Percentiles rank a stretch among this genome's conserved stretches.
Evolutionary conservation across 345 rosid species (phyloP).

Genomic region (Hibiscus mutabilis): DNA sequence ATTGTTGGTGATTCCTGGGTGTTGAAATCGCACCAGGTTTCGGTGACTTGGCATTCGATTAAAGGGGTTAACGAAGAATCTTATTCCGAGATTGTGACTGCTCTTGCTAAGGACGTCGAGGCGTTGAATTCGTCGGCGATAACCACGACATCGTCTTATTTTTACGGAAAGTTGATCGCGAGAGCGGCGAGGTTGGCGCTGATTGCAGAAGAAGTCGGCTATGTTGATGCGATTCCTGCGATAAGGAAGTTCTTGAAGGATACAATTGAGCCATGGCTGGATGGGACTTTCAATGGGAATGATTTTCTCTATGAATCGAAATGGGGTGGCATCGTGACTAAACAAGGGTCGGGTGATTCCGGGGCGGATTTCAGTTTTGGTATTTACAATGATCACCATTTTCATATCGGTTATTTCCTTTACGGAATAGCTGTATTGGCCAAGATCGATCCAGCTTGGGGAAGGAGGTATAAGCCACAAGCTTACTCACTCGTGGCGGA

Average conservation of each 20-base stretch:
- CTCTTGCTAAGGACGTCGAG: slow-evolving; percentile 59
- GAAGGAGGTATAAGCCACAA: slow-evolving; percentile 58
- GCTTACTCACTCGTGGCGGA: slow-evolving; percentile 83
- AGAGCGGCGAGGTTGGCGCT: slow-evolving; percentile 87
- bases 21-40: slow-evolving; percentile 48
- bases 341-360: slow-evolving; percentile 52
- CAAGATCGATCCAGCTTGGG: slow-evolving; percentile 84
- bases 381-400: slow-evolving; percentile 79
- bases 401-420: slow-evolving; percentile 81
- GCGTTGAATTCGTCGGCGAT: slow-evolving; percentile 42
- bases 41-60: slow-evolving; percentile 85
- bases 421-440: slow-evolving; percentile 82
- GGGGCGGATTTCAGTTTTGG: slow-evolving; percentile 91
- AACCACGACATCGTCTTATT: slow-evolving; percentile 58
- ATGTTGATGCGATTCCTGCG: slow-evolving; percentile 55
- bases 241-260: slow-evolving; percentile 62
- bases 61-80: slow-evolving; percentile 52
- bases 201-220: slow-evolving; percentile 75
- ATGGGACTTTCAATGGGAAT: slow-evolving; percentile 64
- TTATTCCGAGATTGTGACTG: slow-evolving; percentile 49
- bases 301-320: slow-evolving; percentile 72
- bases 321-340: slow-evolving; percentile 87
- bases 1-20: slow-evolving; percentile 81
- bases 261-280: slow-evolving; percentile 79
- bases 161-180: slow-evolving; percentile 77